Evolutionary conservation across 768 basidiomycete species (phyloP).

Genomic region (Podaxis rugospora): DNA sequence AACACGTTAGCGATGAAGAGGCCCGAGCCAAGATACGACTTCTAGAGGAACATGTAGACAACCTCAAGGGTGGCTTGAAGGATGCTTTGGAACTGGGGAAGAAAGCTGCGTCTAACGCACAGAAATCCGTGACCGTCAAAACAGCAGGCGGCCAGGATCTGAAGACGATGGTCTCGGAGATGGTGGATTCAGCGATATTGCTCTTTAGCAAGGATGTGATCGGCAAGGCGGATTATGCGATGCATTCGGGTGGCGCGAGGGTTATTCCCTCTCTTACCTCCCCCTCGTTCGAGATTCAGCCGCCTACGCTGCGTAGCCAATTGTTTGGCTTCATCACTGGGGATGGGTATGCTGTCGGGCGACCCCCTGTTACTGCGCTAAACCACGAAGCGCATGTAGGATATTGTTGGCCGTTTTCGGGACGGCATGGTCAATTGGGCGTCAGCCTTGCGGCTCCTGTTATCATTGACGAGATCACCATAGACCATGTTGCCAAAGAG

Average conservation of each 20-base stretch:
- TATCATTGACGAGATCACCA: slow-evolving; percentile 68
- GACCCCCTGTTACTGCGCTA: slow-evolving; percentile 81
- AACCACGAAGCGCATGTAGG: slow-evolving; percentile 82
- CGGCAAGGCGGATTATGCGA: slow-evolving; percentile 80
- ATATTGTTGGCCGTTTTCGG: slow-evolving; percentile 91
- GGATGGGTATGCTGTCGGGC: slow-evolving; percentile 60
- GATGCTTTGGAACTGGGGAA: slow-evolving; percentile 70
- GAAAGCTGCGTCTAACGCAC: slow-evolving; percentile 45
- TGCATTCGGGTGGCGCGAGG: slow-evolving; percentile 76
- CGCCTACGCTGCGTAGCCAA: slow-evolving; percentile 42
- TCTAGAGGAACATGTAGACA: slow-evolving; percentile 60
- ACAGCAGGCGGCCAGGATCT: slow-evolving; percentile 70
- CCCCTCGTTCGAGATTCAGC: slow-evolving; percentile 65
- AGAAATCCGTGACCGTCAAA: slow-evolving; percentile 57
- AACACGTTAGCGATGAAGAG: slow-evolving; percentile 46
- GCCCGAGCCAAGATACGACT: slow-evolving; percentile 47
- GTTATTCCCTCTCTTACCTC: slow-evolving; percentile 83
- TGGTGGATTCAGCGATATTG: slow-evolving; percentile 75
- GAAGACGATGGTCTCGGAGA: slow-evolving; percentile 61
- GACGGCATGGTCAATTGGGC: slow-evolving; percentile 75
- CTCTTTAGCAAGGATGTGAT: slow-evolving; percentile 73
- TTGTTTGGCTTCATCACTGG: slow-evolving; percentile 58
- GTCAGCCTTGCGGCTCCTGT: slow-evolving; percentile 75
- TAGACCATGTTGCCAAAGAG: slow-evolving; percentile 87
- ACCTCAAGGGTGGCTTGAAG: slow-evolving; percentile 59